Conservation (phyloP, 257 asterid species). For the Leonotis leonurus region DNA sequence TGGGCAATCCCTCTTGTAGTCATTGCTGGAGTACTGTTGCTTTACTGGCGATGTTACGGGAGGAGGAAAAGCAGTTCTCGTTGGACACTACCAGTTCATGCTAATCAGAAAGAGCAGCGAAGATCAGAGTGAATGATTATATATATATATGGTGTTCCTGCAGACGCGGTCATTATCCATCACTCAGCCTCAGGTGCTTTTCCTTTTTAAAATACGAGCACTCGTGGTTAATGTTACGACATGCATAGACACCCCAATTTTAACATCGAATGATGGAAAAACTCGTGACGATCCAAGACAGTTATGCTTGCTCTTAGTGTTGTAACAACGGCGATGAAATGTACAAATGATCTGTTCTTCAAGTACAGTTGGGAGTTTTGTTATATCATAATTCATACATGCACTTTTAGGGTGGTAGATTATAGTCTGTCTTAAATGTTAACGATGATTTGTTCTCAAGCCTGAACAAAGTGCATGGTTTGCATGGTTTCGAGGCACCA, state of each 20-base stretch:
- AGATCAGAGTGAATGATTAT: constrained; percentile 67
- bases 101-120: constrained; percentile 59
- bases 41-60: constrained; percentile 83
- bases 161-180: neutral
- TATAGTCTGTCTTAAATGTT: neutral
- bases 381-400: neutral
- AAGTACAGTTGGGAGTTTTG: neutral
- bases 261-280: constrained; percentile 8
- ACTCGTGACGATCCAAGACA: neutral
- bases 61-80: constrained; percentile 48
- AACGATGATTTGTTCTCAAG: constrained; percentile 5
- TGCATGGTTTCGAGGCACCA: no score
- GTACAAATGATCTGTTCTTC: constrained; percentile 11
- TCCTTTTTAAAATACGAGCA: constrained; percentile 31
- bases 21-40: constrained; percentile 36
- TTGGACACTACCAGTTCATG: constrained; percentile 65
- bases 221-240: constrained; percentile 20
- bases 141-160: neutral
- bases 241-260: neutral
- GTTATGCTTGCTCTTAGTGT: constrained; percentile 19
- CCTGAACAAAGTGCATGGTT: neutral
- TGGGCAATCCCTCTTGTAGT: constrained; percentile 79
- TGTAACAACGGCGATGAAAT: constrained; percentile 25
- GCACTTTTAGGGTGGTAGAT: constrained; percentile 8
- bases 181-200: constrained; percentile 35